phyloP scores from a whole-genome alignment of 2,329 filamentous ascomycete species.

The Epichloe scottii region DNA sequence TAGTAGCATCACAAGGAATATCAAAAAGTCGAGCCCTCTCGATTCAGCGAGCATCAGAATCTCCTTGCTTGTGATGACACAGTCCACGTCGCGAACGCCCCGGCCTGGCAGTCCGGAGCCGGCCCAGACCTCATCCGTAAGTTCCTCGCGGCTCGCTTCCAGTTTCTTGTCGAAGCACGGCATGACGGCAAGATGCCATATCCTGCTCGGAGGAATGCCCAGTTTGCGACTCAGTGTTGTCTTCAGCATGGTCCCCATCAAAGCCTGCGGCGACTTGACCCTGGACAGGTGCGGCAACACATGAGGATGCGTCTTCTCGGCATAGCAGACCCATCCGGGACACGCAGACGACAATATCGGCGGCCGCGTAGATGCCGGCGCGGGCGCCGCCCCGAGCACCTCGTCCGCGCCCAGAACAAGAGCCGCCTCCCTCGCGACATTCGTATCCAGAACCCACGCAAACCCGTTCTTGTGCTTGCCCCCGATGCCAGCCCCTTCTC shows the following conservation, averaged over 20 bases:
- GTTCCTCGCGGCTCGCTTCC: slow-evolving; percentile 84
- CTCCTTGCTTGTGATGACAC: slow-evolving; percentile 94
- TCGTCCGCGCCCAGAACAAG: slow-evolving; percentile 71
- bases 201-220: slow-evolving; percentile 60
- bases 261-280: slow-evolving; percentile 86
- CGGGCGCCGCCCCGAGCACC: slow-evolving; percentile 31
- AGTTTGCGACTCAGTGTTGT: slow-evolving; percentile 64
- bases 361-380: slow-evolving; percentile 16
- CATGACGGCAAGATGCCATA: slow-evolving; percentile 96
- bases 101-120: slow-evolving; percentile 32
- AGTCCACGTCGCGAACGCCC: slow-evolving; percentile 80
- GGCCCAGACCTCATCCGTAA: slow-evolving; percentile 70
- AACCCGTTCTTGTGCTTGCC: slow-evolving; percentile 68
- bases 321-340: slow-evolving; percentile 97
- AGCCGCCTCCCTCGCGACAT: slow-evolving; percentile 66
- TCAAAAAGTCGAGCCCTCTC: slow-evolving; percentile 64
- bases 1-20: slow-evolving; percentile 25
- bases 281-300: slow-evolving; percentile 82
- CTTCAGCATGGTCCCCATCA: slow-evolving; percentile 84
- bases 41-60: slow-evolving; percentile 79
- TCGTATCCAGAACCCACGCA: slow-evolving; percentile 83
- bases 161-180: slow-evolving; percentile 99
- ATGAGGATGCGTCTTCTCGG: slow-evolving; percentile 93
- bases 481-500: slow-evolving; percentile 51
- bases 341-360: slow-evolving; percentile 81